Conservation (phyloP, 1,139 yeast genomes). For the Hyphopichia burtonii region DNA sequence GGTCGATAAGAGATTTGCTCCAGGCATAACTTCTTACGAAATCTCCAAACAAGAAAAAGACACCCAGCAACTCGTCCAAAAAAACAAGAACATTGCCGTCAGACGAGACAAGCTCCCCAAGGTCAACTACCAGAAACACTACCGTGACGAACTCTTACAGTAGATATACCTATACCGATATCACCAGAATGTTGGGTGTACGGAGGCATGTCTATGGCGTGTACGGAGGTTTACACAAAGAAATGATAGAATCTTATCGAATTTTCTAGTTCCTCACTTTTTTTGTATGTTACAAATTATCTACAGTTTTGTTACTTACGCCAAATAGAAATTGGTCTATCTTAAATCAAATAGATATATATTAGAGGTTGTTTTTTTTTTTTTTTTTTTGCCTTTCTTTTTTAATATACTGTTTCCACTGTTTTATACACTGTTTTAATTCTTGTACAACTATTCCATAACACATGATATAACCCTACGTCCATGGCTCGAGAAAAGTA, state of each 20-base stretch:
- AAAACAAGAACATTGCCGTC: constrained; percentile 21
- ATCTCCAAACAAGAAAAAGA: constrained; percentile 37
- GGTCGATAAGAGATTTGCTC: constrained; percentile 40
- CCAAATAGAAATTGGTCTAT: too few species aligned
- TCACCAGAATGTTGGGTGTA: too few species aligned
- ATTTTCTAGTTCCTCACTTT: not conserved
- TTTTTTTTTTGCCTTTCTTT: too few species aligned
- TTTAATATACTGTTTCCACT: too few species aligned
- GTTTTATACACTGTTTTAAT: too few species aligned
- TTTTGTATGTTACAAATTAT: not conserved
- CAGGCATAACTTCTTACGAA: constrained; percentile 33
- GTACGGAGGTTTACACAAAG: not conserved
- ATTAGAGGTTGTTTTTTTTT: too few species aligned
- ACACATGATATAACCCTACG: not conserved
- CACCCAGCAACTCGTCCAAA: constrained; percentile 24
- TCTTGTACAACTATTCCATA: not conserved
- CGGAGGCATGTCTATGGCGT: too few species aligned
- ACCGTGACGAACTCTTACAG: constrained; percentile 31
- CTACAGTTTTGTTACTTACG: too few species aligned
- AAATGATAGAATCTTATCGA: not conserved
- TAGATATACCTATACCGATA: too few species aligned
- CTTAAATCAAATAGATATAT: too few species aligned
- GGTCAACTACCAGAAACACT: constrained; percentile 38
- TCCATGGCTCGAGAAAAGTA: constrained; percentile 32
- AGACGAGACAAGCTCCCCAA: constrained; percentile 27